Evolutionary conservation across 148 eudicot species (phyloP), one percentile per base, ranked within the genome.

Genomic region (Dianthus caryophyllus): DNA sequence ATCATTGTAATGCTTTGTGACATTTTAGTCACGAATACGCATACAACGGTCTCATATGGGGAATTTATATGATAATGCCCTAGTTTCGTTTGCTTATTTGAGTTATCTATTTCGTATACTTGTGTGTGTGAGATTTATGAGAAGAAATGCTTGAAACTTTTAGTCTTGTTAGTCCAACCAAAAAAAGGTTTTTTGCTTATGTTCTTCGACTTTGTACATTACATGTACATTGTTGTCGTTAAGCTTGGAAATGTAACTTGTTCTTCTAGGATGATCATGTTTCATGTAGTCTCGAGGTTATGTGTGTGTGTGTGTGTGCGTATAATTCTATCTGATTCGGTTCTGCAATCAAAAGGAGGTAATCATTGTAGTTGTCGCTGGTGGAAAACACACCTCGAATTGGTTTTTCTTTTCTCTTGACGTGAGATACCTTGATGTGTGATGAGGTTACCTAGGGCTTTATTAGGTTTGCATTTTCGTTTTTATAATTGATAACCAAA

Each of bases 121-220:
- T 9, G 39, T 62, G 27, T 43, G n/a, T 44, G 36, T 25, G 33
- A 2, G 20, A 7, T 26, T 39, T 62, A 39, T 39, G 9, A 43
- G 30, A 21, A 0, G 66, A 24, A 12, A 4, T 41, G 25, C 51
- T 24, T n/a, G 55, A 6, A 57, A 69, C 33, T 22, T 70, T 22
- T 47, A 5, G 58, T 63, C n/a, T 22, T 51, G 21, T 50, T 44
- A 61, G 49, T 30, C 66, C 31, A n/a, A 36, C 64, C 20, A 41
- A 17, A 10, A 20, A 9, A 12, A 2, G 61, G 27, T 57, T 30
- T 29, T 18, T 17, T 57, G 61, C 24, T 38, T 38, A 9, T 9
- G 4, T n/a, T 60, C 22, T 31, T 60, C 24, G 14, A 56, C 24
- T 59, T 33, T n/a, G 15, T 36, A 13, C 44, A 20, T 60, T 36